phyloP scores from a whole-genome alignment of 192 early-diverging fungal genomes.

The Martensiomyces pterosporus region DNA sequence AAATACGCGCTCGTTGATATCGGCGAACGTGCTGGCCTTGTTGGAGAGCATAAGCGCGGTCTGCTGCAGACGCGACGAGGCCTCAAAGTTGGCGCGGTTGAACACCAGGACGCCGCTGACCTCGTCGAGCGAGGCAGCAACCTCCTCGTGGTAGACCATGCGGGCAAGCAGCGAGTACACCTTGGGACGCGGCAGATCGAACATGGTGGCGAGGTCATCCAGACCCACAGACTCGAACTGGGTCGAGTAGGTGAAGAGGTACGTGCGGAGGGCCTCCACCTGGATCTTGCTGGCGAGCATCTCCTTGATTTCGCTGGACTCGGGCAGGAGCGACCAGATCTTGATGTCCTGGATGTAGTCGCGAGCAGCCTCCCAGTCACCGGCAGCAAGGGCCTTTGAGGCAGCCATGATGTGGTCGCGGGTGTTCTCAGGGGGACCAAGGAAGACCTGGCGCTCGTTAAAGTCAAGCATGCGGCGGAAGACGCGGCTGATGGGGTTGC shows the following conservation, averaged over 20 bases:
- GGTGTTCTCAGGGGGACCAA: conserved; percentile 96
- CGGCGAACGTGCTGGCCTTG: conserved; percentile 81
- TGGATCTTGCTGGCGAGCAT: conserved; percentile 91
- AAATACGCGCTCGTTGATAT: conserved; percentile 86
- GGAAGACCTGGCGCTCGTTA: conserved; percentile 94
- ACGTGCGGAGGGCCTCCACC: conserved; percentile 93
- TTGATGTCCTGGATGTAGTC: conserved; percentile 88
- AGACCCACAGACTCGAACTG: conserved; percentile 88
- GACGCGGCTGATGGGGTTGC: conserved; percentile 80
- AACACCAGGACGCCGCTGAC: conserved; percentile 76
- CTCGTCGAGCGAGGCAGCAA: conserved; percentile 85
- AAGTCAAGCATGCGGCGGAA: conserved; percentile 94
- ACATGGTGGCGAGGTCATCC: conserved; percentile 81
- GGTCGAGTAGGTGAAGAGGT: conserved; percentile 87
- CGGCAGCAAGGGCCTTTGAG: conserved; percentile 82
- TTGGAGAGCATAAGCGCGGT: conserved; percentile 82
- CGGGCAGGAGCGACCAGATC: conserved; percentile 89
- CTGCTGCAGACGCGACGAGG: conserved; percentile 72
- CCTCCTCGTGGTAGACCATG: conserved; percentile 93
- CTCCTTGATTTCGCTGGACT: conserved; percentile 77
- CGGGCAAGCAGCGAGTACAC: conserved; percentile 80
- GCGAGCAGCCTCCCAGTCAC: conserved; percentile 88
- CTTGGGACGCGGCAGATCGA: conserved; percentile 61
- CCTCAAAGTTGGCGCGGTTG: conserved; percentile 66
- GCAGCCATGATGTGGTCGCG: conserved; percentile 99